Evolutionary conservation across 2,329 filamentous ascomycete species (phyloP).

Genomic region (Aspergillus fumigatiaffinis): DNA sequence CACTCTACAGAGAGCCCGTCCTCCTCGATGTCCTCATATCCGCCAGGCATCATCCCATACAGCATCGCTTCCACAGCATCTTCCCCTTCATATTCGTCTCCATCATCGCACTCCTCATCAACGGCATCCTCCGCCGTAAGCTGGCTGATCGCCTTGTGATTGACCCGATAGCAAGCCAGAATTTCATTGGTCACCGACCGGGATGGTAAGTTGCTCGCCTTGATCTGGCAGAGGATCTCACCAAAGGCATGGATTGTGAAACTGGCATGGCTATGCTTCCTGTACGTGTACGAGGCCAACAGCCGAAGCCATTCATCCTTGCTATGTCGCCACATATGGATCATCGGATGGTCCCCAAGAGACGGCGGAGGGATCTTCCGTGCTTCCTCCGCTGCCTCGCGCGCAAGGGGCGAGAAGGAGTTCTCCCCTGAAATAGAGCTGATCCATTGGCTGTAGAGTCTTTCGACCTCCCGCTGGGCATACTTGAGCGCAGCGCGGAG

Average conservation of each 20-base stretch:
- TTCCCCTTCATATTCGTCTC: slow-evolving; percentile 26
- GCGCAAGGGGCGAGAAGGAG: slow-evolving; percentile 21
- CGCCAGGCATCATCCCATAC: slow-evolving; percentile 12
- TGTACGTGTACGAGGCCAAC: slow-evolving; percentile 39
- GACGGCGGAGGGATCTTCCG: slow-evolving; percentile 29
- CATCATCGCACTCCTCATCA: slow-evolving; percentile 11
- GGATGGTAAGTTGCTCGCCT: slow-evolving; percentile 21
- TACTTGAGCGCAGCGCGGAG: slow-evolving; percentile 18
- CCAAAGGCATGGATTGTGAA: slow-evolving; percentile 32
- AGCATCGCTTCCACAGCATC: slow-evolving; percentile 28
- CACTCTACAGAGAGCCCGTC: slow-evolving; percentile 25
- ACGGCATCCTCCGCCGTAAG: slow-evolving; percentile 20
- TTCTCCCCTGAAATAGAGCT: slow-evolving; percentile 3
- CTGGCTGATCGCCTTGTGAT: slow-evolving; percentile 26
- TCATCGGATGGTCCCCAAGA: slow-evolving; percentile 28
- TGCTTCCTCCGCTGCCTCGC: slow-evolving; percentile 25
- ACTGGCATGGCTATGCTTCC: slow-evolving; percentile 12
- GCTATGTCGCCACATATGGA: slow-evolving; percentile 33
- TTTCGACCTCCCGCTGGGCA: slow-evolving; percentile 18
- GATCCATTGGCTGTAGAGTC: slow-evolving; percentile 19
- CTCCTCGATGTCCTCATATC: slow-evolving; percentile 22
- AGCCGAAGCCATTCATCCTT: slow-evolving; percentile 29
- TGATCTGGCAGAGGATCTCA: slow-evolving; percentile 32
- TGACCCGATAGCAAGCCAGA: slow-evolving; percentile 29
- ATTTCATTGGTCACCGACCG: slow-evolving; percentile 26